These are phyloP conservation scores for Acorus calamus DNA, from an alignment of 106 monocot genomes.

Conservation along the genomic window DNA sequence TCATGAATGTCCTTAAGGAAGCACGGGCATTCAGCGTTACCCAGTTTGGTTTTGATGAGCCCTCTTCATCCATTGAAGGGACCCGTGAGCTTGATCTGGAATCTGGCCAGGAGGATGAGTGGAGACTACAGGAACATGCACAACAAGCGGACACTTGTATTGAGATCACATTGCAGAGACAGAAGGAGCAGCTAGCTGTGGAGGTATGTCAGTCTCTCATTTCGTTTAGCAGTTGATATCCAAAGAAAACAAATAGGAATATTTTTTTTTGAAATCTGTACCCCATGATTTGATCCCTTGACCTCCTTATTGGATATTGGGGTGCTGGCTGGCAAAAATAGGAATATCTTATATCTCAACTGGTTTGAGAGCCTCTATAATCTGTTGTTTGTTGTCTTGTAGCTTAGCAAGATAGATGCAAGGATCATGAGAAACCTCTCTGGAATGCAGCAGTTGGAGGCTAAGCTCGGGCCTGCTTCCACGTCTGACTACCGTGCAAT, in stretches of 20 bases:
- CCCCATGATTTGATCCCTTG: too few species aligned
- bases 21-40: conserved; percentile 39
- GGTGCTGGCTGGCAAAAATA: too few species aligned
- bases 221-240: not conserved
- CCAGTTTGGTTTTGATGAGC: conserved; percentile 66
- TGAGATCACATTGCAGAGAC: conserved; percentile 43
- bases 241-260: too few species aligned
- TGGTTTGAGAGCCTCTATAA: conserved; percentile 1
- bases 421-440: conserved; percentile 56
- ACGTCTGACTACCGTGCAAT: conserved; percentile 65
- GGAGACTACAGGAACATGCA: conserved; percentile 45
- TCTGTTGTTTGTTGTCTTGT: conserved; percentile 11
- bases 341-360: too few species aligned
- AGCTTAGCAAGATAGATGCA: conserved; percentile 85
- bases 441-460: conserved; percentile 58
- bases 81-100: conserved; percentile 54
- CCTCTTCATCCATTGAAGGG: conserved; percentile 29
- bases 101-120: conserved; percentile 40
- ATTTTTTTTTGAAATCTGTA: too few species aligned
- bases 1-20: conserved; percentile 76
- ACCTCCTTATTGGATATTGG: too few species aligned
- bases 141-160: conserved; percentile 58
- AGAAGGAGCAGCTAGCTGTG: conserved; percentile 55
- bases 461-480: conserved; percentile 62
- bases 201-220: conserved; percentile 38